These are phyloP conservation scores for Pichia thaimueangensis DNA, from an alignment of 805 yeast species.

Conservation along the genomic window DNA sequence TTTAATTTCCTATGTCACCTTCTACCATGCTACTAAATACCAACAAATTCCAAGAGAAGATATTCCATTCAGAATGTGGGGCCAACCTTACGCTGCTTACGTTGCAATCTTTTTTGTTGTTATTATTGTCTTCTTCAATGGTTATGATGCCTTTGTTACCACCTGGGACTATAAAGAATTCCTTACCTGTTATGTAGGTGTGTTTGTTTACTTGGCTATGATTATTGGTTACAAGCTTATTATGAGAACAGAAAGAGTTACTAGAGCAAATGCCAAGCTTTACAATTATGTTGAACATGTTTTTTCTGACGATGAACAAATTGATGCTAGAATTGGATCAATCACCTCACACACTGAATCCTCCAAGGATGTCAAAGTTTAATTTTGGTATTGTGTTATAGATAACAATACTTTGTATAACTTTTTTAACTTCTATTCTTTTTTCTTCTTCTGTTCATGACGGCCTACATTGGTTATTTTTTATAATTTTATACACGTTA, in stretches of 20 bases:
- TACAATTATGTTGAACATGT: slow-evolving; percentile 1
- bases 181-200: slow-evolving; percentile 17
- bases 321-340: too few relatives aligned
- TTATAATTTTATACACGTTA: too few relatives aligned
- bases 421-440: too few relatives aligned
- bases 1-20: slow-evolving; percentile 14
- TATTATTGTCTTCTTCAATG: slow-evolving; percentile 17
- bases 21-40: slow-evolving; percentile 11
- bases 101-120: slow-evolving; percentile 10
- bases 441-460: too few relatives aligned
- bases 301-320: too few relatives aligned
- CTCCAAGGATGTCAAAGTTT: too few relatives aligned
- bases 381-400: too few relatives aligned
- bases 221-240: slow-evolving; percentile 6
- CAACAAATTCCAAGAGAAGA: slow-evolving; percentile 16
- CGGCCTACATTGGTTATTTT: too few relatives aligned
- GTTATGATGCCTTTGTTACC: slow-evolving; percentile 16
- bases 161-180: slow-evolving; percentile 14
- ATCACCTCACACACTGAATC: too few relatives aligned
- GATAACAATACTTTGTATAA: too few relatives aligned
- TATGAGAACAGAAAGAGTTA: slow-evolving; percentile 8
- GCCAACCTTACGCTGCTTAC: slow-evolving; percentile 17
- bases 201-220: slow-evolving; percentile 4
- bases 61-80: slow-evolving; percentile 19
- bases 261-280: background rate